Evolutionary conservation across 2,329 filamentous ascomycete genomes (phyloP).

Genomic region (Helotiales sp.): DNA sequence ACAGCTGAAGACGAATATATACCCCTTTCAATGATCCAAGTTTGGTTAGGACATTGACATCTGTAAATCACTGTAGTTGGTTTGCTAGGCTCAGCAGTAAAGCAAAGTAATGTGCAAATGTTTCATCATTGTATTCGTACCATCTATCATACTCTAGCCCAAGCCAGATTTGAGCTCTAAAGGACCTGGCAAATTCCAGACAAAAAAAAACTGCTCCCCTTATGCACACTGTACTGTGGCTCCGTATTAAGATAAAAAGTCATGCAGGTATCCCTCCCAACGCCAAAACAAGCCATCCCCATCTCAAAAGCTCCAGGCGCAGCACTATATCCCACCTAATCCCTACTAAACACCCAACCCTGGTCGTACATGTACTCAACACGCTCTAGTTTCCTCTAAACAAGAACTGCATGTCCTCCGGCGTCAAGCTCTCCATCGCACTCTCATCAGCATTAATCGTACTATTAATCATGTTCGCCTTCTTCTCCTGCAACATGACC

Average conservation of each 20-base stretch:
- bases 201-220: too few relatives aligned
- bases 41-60: too few relatives aligned
- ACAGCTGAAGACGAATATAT: too few relatives aligned
- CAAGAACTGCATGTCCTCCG: constrained; percentile 93
- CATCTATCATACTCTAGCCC: not conserved
- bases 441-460: constrained; percentile 93
- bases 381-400: constrained; percentile 68
- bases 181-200: not conserved
- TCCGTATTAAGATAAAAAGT: not conserved
- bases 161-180: not conserved
- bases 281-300: not conserved
- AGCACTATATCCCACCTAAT: not conserved
- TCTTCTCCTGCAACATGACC: constrained; percentile 96
- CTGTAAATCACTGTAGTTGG: too few relatives aligned
- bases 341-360: too few relatives aligned
- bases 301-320: not conserved
- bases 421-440: constrained; percentile 86
- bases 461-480: constrained; percentile 95
- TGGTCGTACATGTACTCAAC: too few relatives aligned
- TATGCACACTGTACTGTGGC: not conserved
- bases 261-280: not conserved
- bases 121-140: not conserved
- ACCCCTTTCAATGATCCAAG: too few relatives aligned
- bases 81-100: too few relatives aligned
- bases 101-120: not conserved